These are phyloP conservation scores for Boeremia exigua DNA, from an alignment of 2,329 filamentous ascomycete genomes.

Conservation along the genomic window DNA sequence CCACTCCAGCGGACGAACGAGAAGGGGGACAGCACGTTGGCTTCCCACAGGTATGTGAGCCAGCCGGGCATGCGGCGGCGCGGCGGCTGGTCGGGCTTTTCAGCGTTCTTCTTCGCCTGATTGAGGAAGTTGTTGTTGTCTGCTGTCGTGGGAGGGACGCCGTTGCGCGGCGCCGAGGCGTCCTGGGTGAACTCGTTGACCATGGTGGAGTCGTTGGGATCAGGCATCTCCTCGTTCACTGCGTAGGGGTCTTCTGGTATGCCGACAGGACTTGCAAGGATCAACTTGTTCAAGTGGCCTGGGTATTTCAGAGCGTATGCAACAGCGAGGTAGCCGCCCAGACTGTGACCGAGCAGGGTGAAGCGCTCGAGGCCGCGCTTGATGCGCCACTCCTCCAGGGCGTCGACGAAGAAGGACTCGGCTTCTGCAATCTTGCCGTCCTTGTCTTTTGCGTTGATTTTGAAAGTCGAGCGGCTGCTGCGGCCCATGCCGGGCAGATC, in stretches of 20 bases:
- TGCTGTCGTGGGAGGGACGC: constrained; percentile 67
- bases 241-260: constrained; percentile 95
- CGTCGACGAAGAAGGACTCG: constrained; percentile 95
- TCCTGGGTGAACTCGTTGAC: constrained; percentile 81
- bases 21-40: constrained; percentile 89
- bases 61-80: constrained; percentile 76
- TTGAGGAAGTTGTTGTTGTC: constrained; percentile 64
- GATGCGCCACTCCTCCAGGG: constrained; percentile 93
- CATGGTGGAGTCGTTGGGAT: constrained; percentile 73
- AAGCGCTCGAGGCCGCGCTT: constrained; percentile 90
- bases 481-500: constrained; percentile 96
- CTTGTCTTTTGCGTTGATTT: constrained; percentile 79
- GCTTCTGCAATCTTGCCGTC: constrained; percentile 84
- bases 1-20: constrained; percentile 86
- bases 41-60: constrained; percentile 94
- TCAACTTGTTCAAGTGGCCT: constrained; percentile 91
- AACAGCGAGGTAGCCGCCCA: constrained; percentile 93
- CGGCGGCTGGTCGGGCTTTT: constrained; percentile 53
- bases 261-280: constrained; percentile 91
- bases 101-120: constrained; percentile 40
- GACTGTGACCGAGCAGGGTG: constrained; percentile 88
- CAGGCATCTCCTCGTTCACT: constrained; percentile 78
- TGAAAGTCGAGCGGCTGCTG: constrained; percentile 82
- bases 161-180: constrained; percentile 72
- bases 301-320: constrained; percentile 97